Evolutionary conservation across 345 rosid species (phyloP).

Genomic region (Litchi chinensis): DNA sequence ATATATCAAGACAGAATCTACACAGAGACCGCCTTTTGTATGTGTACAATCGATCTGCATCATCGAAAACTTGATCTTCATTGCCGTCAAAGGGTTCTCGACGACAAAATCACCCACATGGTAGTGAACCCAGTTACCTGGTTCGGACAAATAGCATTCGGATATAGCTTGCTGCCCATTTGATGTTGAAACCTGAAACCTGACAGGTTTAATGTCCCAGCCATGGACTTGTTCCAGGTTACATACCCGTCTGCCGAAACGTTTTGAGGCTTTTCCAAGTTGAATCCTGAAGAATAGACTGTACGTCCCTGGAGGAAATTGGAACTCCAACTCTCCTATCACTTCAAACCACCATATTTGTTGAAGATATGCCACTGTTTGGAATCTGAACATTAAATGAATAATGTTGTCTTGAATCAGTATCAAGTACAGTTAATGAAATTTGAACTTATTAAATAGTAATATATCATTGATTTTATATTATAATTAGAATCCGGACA

Average conservation of each 20-base stretch:
- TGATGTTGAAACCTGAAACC: slow-evolving; percentile 75
- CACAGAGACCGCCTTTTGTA: slow-evolving; percentile 89
- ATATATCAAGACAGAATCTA: slow-evolving; percentile 72
- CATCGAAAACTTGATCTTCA: slow-evolving; percentile 75
- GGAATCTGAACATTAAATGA: slow-evolving; percentile 47
- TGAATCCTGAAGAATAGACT: slow-evolving; percentile 74
- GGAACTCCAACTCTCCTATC: slow-evolving; percentile 71
- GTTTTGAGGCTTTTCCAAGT: slow-evolving; percentile 58
- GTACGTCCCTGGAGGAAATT: slow-evolving; percentile 72
- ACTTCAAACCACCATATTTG: slow-evolving; percentile 98
- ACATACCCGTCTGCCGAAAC: slow-evolving; percentile 64
- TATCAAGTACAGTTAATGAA: too few relatives aligned
- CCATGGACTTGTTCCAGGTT: slow-evolving; percentile 82
- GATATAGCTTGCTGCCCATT: slow-evolving; percentile 59
- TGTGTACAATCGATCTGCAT: slow-evolving; percentile 97
- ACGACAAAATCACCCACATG: slow-evolving; percentile 76
- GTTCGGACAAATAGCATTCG: slow-evolving; percentile 54
- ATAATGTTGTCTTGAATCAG: too few relatives aligned
- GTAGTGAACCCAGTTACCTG: slow-evolving; percentile 73
- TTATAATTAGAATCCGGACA: background rate
- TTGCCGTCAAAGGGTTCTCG: slow-evolving; percentile 34
- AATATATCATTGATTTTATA: background rate
- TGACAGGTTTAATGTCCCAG: slow-evolving; percentile 80
- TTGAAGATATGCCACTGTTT: slow-evolving; percentile 78
- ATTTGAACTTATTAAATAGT: too few relatives aligned